Evolutionary conservation across 2,329 filamentous ascomycete genomes (phyloP), one percentile per base, ranked within the genome.

Genomic region (Scolecobasidium constrictum): DNA sequence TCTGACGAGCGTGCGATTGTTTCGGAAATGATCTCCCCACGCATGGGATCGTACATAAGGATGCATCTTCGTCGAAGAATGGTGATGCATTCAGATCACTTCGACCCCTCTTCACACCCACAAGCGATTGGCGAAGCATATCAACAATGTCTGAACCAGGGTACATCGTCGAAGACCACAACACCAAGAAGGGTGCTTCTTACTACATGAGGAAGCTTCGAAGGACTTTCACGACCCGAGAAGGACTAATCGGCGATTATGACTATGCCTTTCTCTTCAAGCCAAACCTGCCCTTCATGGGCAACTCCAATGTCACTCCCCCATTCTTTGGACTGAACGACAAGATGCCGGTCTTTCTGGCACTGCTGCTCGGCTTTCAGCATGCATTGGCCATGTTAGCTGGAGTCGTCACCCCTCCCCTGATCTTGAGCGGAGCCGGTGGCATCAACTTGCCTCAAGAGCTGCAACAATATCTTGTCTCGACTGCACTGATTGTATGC

Each of bases 201-300:
- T 21, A 39, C 9, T 26, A 26, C 9, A 23, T 16, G 19, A 21
- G 37, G 20, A 6, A 6, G 9, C 11, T 21, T 9, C 23, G 18
- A 18, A 6, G 20, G 9, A 6, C 23, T 9, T 39, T 19, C 9
- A 31, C 16, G 9, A 39, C 37, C 26, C 42, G 28, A 21, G 36
- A 46, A 16, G 40, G 35, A 9, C 71, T 94, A 19, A 62, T 95
- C 44, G 88, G 88, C 48, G 72, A 78, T 53, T 95, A 95, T 62
- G 83, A 95, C 70, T 95, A 95, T 72, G 83, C 61, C 26, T 92
- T 87, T 55, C 78, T 95, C 33, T 94, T 95, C 69, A 77, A 68
- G 17, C 84, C 73, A 1, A 87, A 84, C 51, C 63, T 94, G 17
- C 88, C 88, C 0, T 94, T 94, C 61, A 78, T 92, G 70, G 78